Conservation (phyloP, 1,139 yeast genomes). For the Pichia sp. region DNA sequence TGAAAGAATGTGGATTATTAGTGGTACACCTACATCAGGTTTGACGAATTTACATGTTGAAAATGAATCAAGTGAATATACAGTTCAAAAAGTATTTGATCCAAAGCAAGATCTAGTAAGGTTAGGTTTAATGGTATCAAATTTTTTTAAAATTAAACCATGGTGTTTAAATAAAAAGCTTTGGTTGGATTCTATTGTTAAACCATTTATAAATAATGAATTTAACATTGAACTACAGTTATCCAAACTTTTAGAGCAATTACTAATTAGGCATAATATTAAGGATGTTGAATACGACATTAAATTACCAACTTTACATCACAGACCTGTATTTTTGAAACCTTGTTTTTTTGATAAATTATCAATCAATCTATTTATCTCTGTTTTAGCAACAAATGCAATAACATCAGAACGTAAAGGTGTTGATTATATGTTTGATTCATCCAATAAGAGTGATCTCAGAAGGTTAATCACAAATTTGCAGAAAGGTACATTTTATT, state of each 20-base stretch:
- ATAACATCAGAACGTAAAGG: conserved; percentile 65
- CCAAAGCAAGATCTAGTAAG: conserved; percentile 49
- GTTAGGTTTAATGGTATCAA: conserved; percentile 46
- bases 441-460: conserved; percentile 47
- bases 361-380: conserved; percentile 55
- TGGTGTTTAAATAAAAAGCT: conserved; percentile 42
- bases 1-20: conserved; percentile 67
- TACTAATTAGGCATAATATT: conserved; percentile 52
- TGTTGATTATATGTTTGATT: conserved; percentile 65
- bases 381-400: conserved; percentile 67
- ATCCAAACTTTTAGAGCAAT: conserved; percentile 36
- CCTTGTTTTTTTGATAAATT: conserved; percentile 59
- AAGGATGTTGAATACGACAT: conserved; percentile 50
- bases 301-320: conserved; percentile 52
- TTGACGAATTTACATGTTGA: conserved; percentile 54
- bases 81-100: conserved; percentile 32
- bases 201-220: conserved; percentile 38
- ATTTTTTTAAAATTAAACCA: conserved; percentile 56
- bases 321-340: conserved; percentile 47
- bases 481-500: conserved; percentile 62
- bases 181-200: conserved; percentile 44
- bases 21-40: conserved; percentile 73
- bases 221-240: conserved; percentile 41
- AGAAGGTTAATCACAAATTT: conserved; percentile 53
- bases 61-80: conserved; percentile 32